A percentile compares a stretch with the other conserved stretches of the same genome.
These are phyloP conservation scores for Kwoniella dejecticola DNA, from an alignment of 768 basidiomycete genomes.

Conservation along the genomic window DNA sequence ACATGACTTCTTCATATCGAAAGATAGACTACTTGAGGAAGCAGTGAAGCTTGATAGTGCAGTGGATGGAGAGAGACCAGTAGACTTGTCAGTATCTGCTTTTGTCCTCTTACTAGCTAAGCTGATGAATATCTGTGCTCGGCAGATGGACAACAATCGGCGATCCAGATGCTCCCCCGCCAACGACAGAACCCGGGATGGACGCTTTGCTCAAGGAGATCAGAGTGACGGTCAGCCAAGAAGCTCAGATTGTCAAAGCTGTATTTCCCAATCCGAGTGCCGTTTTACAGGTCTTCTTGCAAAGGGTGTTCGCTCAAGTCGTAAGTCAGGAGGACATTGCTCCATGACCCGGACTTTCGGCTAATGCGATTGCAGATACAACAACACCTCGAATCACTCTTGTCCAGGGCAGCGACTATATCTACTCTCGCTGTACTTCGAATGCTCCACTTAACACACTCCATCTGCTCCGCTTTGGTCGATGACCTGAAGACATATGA, in stretches of 20 bases:
- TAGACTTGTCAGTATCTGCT: conserved; percentile 29
- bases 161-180: conserved; percentile 74
- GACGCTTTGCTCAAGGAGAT: conserved; percentile 82
- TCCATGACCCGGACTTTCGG: background rate
- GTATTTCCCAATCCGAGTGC: conserved; percentile 95
- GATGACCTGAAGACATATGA: conserved; percentile 93
- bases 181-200: conserved; percentile 77
- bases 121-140: background rate
- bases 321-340: conserved; percentile 61
- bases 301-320: conserved; percentile 95
- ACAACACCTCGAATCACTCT: conserved; percentile 88
- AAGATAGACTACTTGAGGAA: conserved; percentile 70
- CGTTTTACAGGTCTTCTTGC: conserved; percentile 97
- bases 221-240: conserved; percentile 84
- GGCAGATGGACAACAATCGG: conserved; percentile 77
- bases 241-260: conserved; percentile 96
- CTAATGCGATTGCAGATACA: conserved; percentile 68
- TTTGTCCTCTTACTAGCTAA: background rate
- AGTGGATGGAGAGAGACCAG: conserved; percentile 25
- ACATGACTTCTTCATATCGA: conserved; percentile 94
- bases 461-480: conserved; percentile 73
- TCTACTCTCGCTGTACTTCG: conserved; percentile 91
- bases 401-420: conserved; percentile 71
- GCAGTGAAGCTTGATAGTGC: conserved; percentile 59
- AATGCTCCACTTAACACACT: conserved; percentile 81